phyloP scores from a whole-genome alignment of 202 grass and related monocot species.

The Panicum virgatum region DNA sequence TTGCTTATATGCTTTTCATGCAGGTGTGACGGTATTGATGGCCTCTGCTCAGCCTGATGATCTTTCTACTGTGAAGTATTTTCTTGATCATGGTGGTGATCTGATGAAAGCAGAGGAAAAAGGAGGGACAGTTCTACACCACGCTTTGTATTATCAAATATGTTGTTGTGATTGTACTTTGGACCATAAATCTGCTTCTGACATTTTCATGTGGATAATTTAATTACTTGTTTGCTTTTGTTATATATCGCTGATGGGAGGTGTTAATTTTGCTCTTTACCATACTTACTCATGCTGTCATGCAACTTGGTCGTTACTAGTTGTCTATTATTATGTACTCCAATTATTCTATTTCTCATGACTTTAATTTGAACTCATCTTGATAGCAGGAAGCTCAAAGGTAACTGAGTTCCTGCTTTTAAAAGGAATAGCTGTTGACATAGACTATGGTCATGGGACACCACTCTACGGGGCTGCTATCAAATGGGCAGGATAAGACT shows the following conservation, averaged over 20 bases:
- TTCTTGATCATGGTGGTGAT: slow-evolving; percentile 34
- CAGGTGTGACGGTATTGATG: slow-evolving; percentile 34
- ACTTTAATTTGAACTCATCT: not conserved
- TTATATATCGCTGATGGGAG: no score
- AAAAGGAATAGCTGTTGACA: slow-evolving; percentile 39
- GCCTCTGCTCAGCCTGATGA: slow-evolving; percentile 28
- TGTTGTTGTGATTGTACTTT: no score
- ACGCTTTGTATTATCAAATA: slow-evolving; percentile 1
- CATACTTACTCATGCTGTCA: no score
- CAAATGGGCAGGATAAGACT: slow-evolving; percentile 31
- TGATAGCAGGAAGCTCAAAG: not conserved
- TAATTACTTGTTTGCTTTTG: no score
- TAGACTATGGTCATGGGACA: slow-evolving; percentile 32
- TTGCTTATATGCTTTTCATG: not conserved
- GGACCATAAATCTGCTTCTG: no score
- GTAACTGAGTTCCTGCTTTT: slow-evolving; percentile 35
- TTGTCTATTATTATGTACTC: no score
- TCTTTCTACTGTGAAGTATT: slow-evolving; percentile 33
- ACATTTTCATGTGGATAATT: no score
- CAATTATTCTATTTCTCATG: no score
- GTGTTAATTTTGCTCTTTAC: no score
- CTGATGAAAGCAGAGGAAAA: slow-evolving; percentile 27
- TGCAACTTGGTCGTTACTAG: no score
- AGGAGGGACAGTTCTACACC: slow-evolving; percentile 35
- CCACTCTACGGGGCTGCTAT: slow-evolving; percentile 22